Base-by-base conservation (phyloP, 208 protist species). In the Leishmania tropica region DNA sequence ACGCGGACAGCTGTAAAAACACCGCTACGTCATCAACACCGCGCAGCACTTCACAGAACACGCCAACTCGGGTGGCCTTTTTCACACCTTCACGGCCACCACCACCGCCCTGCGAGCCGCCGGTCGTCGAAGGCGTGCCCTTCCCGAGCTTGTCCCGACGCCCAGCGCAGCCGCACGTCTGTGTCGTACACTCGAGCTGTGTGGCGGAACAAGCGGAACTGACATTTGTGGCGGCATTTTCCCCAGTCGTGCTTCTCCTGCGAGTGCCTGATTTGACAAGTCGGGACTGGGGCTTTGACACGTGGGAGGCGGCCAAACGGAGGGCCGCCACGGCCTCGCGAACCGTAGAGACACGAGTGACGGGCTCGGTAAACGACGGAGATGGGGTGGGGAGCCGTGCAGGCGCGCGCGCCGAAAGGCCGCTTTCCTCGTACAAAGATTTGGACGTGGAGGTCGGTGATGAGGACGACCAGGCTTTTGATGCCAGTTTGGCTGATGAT, bases 121-220 rank as follows among this genome's bases (percentile, higher is more conserved):
- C 64, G 21, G 24, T 17, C 11, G 31, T 45, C 64, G 31, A 5
- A 31, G 64, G 7, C 13, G 31, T 31, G 24, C 6, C 11, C 15
- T 68, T 11, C 0, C 13, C 31, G 31, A 68, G 6, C n/a, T 11
- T 42, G 31, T 68, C 15, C 2, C 64, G 31, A 68, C 64, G 8
- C 28, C 8, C 70, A 54, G 21, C 70, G 28, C 35, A 28, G 45
- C 54, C 51, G 4, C 71, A 47, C 15, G 21, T 76, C 47, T 70
- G 70, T 10, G 62, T 85, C 21, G 64, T 85, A 24, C 82, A 85
- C 56, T 81, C 73, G n/a, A 85, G 74, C 74, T 85, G 82, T 45
- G 42, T 85, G 11, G 74, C 24, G 4, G 78, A 85, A 58, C 73
- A 85, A n/a, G 82, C 11, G 70, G 60, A 85, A 56, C 64, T 85